Evolutionary conservation across 108 stramenopile species (phyloP).

Genomic region (Seminavis robusta): DNA sequence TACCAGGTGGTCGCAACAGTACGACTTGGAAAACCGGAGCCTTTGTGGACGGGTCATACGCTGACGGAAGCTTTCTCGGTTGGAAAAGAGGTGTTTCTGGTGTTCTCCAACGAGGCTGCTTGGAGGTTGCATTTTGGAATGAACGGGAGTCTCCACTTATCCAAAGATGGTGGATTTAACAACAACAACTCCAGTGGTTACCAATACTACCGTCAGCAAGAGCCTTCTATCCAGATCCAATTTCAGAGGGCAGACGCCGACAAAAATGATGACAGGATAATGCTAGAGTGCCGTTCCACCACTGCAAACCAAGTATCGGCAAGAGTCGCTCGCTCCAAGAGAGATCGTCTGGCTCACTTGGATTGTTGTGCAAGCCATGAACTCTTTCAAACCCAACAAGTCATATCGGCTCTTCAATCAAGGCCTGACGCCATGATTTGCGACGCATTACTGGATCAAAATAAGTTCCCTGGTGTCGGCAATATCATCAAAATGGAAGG

Average conservation of each 20-base stretch:
- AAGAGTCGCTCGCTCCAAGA: slow-evolving; percentile 33
- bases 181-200: background rate
- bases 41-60: slow-evolving; percentile 8
- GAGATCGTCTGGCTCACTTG: slow-evolving; percentile 14
- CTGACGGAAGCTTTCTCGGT: slow-evolving; percentile 47
- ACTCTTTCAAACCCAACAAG: slow-evolving; percentile 36
- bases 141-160: slow-evolving; percentile 47
- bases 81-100: slow-evolving; percentile 66
- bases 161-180: slow-evolving; percentile 4
- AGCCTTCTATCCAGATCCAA: slow-evolving; percentile 17
- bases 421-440: slow-evolving; percentile 32
- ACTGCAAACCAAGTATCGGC: no score
- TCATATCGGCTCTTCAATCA: slow-evolving; percentile 24
- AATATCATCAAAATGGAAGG: slow-evolving; percentile 73
- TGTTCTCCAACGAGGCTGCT: no score
- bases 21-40: no score
- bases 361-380: slow-evolving; percentile 33
- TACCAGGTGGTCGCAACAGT: no score
- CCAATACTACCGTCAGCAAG: background rate
- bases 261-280: no score
- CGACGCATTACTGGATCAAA: slow-evolving; percentile 61
- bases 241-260: no score
- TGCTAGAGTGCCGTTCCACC: no score
- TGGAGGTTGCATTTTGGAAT: slow-evolving; percentile 69
- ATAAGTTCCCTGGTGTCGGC: slow-evolving; percentile 54